Evolutionary conservation across 2,329 filamentous ascomycete species (phyloP), one percentile per base, ranked within the genome.

Genomic region (Phaeophleospora eucalypticola): DNA sequence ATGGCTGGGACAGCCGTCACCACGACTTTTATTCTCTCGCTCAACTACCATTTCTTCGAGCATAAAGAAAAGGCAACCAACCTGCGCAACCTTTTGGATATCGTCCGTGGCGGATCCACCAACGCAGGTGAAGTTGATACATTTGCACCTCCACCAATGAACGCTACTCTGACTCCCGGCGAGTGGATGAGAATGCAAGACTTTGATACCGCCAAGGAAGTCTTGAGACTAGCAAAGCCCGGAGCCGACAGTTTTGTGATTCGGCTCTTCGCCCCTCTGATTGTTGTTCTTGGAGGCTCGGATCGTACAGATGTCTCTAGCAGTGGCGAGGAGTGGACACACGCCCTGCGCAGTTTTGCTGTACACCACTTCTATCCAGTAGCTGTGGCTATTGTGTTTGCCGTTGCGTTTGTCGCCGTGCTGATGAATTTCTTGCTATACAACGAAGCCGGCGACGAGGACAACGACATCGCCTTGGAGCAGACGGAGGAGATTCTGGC

Each of bases 131-230:
- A 62, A 12, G 48, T 59, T 16, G 62, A 65, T 35, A 58, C 58
- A 3, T 62, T 64, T 40, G 51, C 77, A 2, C 62, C 77, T 2
- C 72, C 81, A 2, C 73, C 82, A 9, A 78, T 89, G 50, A 83
- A 90, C 58, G 85, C 88, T 61, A 85, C 84, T 2, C 76, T 86
- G 50, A 86, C 82, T n/a, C 86, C 84, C 1, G 81, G 78, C 3
- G 84, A 86, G 14, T 91, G 87, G 87, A 72, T 90, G 41, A 78
- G 79, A 19, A 74, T 89, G 46, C 87, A 90, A 63, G 86, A 90
- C 57, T 85, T 89, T 57, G 84, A 87, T 59, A 89, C 86, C 1
- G 86, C 86, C 2, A 79, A 78, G 32, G 87, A 90, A 60, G 78
- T 90, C 14, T 87, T 90, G 62, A 76, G 80, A n/a, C 78, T 86